Evolutionary conservation across 495 filamentous ascomycete genomes (phyloP), one percentile per base, ranked within the genome.

Genomic region (Elasticomyces elasticus): DNA sequence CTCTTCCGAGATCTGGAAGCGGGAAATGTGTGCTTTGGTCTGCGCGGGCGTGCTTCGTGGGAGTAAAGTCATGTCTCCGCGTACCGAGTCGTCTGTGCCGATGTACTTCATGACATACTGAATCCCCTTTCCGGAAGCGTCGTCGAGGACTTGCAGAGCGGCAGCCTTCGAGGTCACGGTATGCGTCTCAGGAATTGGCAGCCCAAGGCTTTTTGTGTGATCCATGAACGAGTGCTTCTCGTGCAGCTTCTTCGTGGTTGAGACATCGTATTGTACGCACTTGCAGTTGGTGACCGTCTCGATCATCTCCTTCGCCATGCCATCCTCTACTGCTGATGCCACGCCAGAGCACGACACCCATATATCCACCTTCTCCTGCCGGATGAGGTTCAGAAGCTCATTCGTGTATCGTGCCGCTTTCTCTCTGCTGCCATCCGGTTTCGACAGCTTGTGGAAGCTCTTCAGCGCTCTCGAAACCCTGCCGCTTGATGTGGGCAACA

Each of bases 301-400:
- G 20, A 89, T 70, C 1, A 70, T 67, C 44, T 82, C 74, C 57
- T 81, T 82, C 2, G 82, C 83, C 20, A 74, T 62, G 0, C 76
- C 84, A 64, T 89, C 84, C 60, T 84, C 78, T 7, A 81, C 58
- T 5, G 77, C 76, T 1, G 71, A 74, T 15, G 74, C 72, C 7
- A 79, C 77, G 9, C 76, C 77, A 0, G 83, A 85, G 59, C 83
- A 87, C 38, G 76, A 79, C 13, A 90, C 76, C 86, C 86, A 91
- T 0, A 89, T 58, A 50, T 87, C 79, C 17, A 86, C 74, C 0
- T 75, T 73, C 50, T 89, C 82, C 7, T 71, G 64, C 25, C 74
- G 65, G 28, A 89, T 70, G 15, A 87, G 73, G 15, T 77, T 60
- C 6, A 83, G 58, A 7, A 89, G 64, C 6, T 64, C 64, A 1